Percentiles rank a stretch among this genome's conserved stretches.
These are phyloP conservation scores for Loxodes magnus DNA, from an alignment of 73 alveolate genomes.

Conservation along the genomic window DNA sequence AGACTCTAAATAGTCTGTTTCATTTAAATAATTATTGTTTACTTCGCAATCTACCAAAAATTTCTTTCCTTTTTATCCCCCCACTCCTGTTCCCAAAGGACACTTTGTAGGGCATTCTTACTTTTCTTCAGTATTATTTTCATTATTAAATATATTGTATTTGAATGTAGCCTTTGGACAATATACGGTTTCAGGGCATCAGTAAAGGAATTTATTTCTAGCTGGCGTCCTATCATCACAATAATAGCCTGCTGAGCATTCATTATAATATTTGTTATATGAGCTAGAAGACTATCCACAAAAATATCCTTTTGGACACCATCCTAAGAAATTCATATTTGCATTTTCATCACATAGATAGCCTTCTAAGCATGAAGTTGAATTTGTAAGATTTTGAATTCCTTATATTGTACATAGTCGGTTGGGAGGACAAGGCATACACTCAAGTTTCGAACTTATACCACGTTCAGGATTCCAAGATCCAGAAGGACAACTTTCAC, in stretches of 20 bases:
- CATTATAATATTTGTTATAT: constrained; percentile 10
- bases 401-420: constrained; percentile 49
- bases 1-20: background rate
- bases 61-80: constrained; percentile 28
- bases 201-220: constrained; percentile 30
- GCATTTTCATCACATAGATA: constrained; percentile 48
- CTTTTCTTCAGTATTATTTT: constrained; percentile 24
- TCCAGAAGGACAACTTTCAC: constrained; percentile 63
- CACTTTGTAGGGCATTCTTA: constrained; percentile 49
- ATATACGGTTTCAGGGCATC: constrained; percentile 58
- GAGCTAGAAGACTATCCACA: constrained; percentile 52
- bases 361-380: constrained; percentile 68
- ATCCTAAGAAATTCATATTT: constrained; percentile 20
- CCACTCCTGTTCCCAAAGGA: constrained; percentile 60
- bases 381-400: constrained; percentile 32
- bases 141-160: constrained; percentile 11
- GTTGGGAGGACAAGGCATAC: constrained; percentile 63
- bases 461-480: constrained; percentile 64
- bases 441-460: constrained; percentile 33
- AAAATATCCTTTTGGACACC: constrained; percentile 59
- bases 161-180: constrained; percentile 61
- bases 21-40: constrained; percentile 14
- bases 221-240: constrained; percentile 53
- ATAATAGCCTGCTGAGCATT: constrained; percentile 60
- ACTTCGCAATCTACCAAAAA: constrained; percentile 38